Percentiles rank a stretch among this genome's conserved stretches.
Evolutionary conservation across 2,329 filamentous ascomycete species (phyloP).

Genomic region (Pochonia chlamydosporia): DNA sequence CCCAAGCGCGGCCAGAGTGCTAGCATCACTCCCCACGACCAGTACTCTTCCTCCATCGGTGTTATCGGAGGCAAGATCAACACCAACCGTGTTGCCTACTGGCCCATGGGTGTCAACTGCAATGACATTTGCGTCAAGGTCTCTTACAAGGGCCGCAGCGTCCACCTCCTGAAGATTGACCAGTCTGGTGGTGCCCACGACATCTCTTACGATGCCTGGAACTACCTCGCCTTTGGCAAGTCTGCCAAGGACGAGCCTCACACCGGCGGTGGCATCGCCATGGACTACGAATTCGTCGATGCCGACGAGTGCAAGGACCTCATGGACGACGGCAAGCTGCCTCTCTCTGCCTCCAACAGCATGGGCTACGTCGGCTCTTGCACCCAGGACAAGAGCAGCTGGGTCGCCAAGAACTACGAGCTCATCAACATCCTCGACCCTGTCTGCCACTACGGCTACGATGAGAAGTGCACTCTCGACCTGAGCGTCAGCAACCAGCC

Average conservation of each 20-base stretch:
- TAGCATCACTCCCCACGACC: slow-evolving; percentile 47
- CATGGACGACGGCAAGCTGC: slow-evolving; percentile 44
- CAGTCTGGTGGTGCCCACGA: slow-evolving; percentile 50
- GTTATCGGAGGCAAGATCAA: slow-evolving; percentile 56
- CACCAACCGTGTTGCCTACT: slow-evolving; percentile 57
- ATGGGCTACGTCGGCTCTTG: slow-evolving; percentile 49
- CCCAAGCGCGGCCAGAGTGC: slow-evolving; percentile 10
- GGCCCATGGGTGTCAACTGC: slow-evolving; percentile 47
- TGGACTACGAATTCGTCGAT: slow-evolving; percentile 44
- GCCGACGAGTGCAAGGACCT: slow-evolving; percentile 43
- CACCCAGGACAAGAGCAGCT: slow-evolving; percentile 37
- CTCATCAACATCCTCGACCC: slow-evolving; percentile 49
- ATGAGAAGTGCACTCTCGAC: slow-evolving; percentile 46
- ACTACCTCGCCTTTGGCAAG: slow-evolving; percentile 47
- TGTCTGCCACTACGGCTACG: slow-evolving; percentile 41
- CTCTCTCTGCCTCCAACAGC: slow-evolving; percentile 50
- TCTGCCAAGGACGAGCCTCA: slow-evolving; percentile 40
- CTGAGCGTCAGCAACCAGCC: slow-evolving; percentile 46
- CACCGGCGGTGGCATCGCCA: slow-evolving; percentile 42
- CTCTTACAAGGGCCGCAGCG: slow-evolving; percentile 37
- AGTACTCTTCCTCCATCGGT: slow-evolving; percentile 51
- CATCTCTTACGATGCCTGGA: slow-evolving; percentile 58
- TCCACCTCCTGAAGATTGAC: slow-evolving; percentile 56
- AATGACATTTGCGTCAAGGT: slow-evolving; percentile 52
- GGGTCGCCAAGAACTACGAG: slow-evolving; percentile 46